Base-by-base conservation (phyloP, 805 yeast species). In the Torulaspora delbrueckii region DNA sequence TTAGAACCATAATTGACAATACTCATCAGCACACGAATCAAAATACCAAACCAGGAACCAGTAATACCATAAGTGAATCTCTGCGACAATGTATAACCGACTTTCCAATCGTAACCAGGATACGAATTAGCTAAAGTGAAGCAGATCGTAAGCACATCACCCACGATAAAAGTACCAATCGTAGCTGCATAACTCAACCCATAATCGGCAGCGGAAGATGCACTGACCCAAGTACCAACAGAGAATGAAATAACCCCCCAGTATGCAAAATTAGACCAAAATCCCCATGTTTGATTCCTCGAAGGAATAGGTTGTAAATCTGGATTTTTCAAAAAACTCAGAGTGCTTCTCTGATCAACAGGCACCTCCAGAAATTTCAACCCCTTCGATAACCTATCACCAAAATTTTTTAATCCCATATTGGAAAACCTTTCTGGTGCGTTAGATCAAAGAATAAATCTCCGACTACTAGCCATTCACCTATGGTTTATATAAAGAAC, bases 71-170 rank as follows among this genome's bases (percentile, higher is more conserved):
- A 75, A 2, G 70, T 67, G 25, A 73, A 64, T 56, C 79, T 60
- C 52, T 72, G 77, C 6, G 71, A 63, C 16, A 74, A 43, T 1
- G 79, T 72, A 52, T 65, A 74, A 8, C 78, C 78, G 35, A 74
- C 69, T 56, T 75, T 79, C 65, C 72, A 76, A 38, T 74, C 70
- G 13, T 62, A 56, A 36, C 82, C 82, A 0, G 75, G 77, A 41
- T 65, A 68, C 14, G 77, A 71, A 54, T 75, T 75, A 9, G 74
- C 67, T 31, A 73, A 52, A 12, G 80, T 73, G 46, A 71, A 68
- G 4, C 65, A 13, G 34, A 72, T 62, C 12, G 77, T 73, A 12
- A 77, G 50, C 4, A 71, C 52, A 56, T 76, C 77, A 26, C 76
- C 80, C n/a, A 77, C 51, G 27, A 72, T 65, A 37, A 68, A 68